phyloP scores from a whole-genome alignment of 163 green algal genomes.

The Scenedesmus sp. region DNA sequence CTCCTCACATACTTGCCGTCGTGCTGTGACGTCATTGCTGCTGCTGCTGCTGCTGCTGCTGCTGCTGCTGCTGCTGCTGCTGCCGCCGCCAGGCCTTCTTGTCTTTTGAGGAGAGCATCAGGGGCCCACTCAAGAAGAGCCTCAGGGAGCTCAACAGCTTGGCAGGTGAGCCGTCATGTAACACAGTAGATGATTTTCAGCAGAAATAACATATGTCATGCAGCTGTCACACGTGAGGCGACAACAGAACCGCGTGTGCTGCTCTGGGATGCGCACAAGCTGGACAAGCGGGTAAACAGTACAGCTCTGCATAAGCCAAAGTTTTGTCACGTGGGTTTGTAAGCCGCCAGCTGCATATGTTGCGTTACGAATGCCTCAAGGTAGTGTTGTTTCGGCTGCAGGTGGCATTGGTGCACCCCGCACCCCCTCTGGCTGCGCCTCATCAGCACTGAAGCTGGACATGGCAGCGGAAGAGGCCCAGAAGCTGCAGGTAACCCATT shows the following conservation, averaged over 20 bases:
- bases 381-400: slow-evolving; percentile 18
- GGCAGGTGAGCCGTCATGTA: neutral
- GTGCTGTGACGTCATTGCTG: neutral
- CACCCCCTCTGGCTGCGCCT: neutral
- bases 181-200: neutral
- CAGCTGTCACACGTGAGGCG: too few species aligned
- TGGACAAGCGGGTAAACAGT: too few species aligned
- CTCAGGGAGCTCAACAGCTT: slow-evolving; percentile 47
- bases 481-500: slow-evolving; percentile 36
- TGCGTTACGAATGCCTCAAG: neutral
- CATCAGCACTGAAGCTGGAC: slow-evolving; percentile 40
- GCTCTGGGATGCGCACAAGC: too few species aligned
- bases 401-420: slow-evolving; percentile 42
- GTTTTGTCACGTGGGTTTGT: neutral
- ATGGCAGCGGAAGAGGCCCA: slow-evolving; percentile 40
- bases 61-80: neutral
- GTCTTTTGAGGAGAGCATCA: slow-evolving; percentile 38
- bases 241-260: too few species aligned
- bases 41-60: neutral
- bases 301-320: too few species aligned
- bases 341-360: neutral
- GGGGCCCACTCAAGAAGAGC: slow-evolving; percentile 39
- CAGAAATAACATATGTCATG: neutral
- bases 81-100: slow-evolving; percentile 43
- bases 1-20: neutral